Evolutionary conservation across 768 basidiomycete genomes (phyloP).

Genomic region (Leccinum arenicola): DNA sequence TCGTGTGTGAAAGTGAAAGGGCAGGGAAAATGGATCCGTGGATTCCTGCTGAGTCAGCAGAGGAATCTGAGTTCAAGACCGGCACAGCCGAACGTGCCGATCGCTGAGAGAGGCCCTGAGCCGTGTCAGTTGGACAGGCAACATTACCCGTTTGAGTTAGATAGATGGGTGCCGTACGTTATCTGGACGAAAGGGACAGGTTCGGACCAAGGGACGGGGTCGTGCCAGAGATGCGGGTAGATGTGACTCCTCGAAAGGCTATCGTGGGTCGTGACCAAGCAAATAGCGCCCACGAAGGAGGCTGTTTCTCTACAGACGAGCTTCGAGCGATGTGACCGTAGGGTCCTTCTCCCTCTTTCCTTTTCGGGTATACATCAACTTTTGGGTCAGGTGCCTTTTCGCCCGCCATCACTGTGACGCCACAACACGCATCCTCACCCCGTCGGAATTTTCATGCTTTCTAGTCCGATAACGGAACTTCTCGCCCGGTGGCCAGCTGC

Average conservation of each 20-base stretch:
- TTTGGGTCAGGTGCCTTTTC: conserved; percentile 30
- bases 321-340: conserved; percentile 34
- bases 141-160: conserved; percentile 31
- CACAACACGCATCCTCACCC: conserved; percentile 36
- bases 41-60: conserved; percentile 24
- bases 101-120: conserved; percentile 28
- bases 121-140: conserved; percentile 32
- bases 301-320: conserved; percentile 2
- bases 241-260: conserved; percentile 32
- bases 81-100: conserved; percentile 30
- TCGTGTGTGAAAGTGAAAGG: background rate
- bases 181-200: conserved; percentile 23
- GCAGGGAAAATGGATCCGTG: conserved; percentile 8
- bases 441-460: conserved; percentile 33
- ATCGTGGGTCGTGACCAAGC: conserved; percentile 27
- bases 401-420: conserved; percentile 35
- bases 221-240: conserved; percentile 24
- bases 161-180: conserved; percentile 31
- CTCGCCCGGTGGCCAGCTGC: conserved; percentile 23
- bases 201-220: conserved; percentile 7
- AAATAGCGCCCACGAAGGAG: conserved; percentile 27
- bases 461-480: conserved; percentile 37
- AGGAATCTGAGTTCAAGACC: conserved; percentile 19
- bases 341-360: conserved; percentile 19
- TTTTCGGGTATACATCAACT: conserved; percentile 20